A percentile compares a stretch with the other conserved stretches of the same genome.
Conservation (phyloP, 805 yeast genomes). For the Candida nitratophila region DNA sequence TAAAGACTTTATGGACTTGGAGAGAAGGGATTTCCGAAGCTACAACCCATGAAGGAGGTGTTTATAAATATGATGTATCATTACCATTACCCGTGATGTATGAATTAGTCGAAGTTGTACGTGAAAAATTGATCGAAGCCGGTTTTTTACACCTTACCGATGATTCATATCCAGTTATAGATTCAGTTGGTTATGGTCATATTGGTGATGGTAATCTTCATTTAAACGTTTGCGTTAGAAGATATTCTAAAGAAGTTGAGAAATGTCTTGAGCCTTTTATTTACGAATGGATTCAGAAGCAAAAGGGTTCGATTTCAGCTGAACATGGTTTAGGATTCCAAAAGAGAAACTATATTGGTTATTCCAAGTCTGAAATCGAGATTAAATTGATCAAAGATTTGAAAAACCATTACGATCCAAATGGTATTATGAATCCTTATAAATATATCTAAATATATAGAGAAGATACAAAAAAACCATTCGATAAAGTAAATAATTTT, state of each 20-base stretch:
- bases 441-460: conserved; percentile 69
- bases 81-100: conserved; percentile 79
- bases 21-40: conserved; percentile 93
- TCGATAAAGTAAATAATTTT: no score
- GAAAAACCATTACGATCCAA: conserved; percentile 83
- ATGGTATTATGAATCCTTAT: conserved; percentile 89
- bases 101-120: conserved; percentile 74
- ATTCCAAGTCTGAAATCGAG: conserved; percentile 70
- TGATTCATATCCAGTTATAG: conserved; percentile 65
- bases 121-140: conserved; percentile 46
- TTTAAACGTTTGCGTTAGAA: conserved; percentile 84
- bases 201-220: conserved; percentile 97
- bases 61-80: conserved; percentile 94
- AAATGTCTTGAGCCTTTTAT: conserved; percentile 85
- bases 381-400: conserved; percentile 69
- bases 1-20: conserved; percentile 86
- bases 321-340: conserved; percentile 98
- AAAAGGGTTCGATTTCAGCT: conserved; percentile 87
- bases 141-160: conserved; percentile 59
- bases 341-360: conserved; percentile 83
- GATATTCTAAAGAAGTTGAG: conserved; percentile 75
- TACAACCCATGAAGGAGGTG: conserved; percentile 80
- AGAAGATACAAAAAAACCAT: no score
- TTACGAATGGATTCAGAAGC: conserved; percentile 74
- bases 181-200: conserved; percentile 96